Percentiles rank a stretch among this genome's conserved stretches.
Conservation (phyloP, 306 rosid genomes). For the barrel medic (Medicago truncatula) region DNA sequence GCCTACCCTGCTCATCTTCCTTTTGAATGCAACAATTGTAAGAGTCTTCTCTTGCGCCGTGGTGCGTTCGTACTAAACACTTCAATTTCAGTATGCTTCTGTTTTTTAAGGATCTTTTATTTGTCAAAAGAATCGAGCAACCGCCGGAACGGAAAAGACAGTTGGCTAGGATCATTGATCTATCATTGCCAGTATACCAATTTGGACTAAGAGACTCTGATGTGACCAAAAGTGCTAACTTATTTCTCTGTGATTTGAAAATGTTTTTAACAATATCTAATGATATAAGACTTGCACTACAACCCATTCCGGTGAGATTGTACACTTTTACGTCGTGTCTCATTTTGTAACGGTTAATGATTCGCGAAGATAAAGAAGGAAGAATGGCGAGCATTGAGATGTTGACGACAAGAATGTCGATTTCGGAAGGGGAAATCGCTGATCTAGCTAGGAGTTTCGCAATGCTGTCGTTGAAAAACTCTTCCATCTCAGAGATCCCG, state of each 20-base stretch:
- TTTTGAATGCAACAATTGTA: conserved; percentile 66
- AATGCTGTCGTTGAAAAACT: conserved; percentile 72
- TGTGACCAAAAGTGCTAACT: conserved; percentile 69
- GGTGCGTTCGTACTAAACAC: conserved; percentile 76
- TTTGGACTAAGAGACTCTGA: conserved; percentile 89
- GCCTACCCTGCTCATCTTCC: conserved; percentile 71
- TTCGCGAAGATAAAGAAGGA: conserved; percentile 72
- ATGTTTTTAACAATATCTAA: conserved; percentile 60
- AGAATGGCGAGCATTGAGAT: conserved; percentile 69
- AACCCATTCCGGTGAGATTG: conserved; percentile 92
- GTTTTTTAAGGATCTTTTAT: conserved; percentile 55
- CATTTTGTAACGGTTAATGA: conserved; percentile 71
- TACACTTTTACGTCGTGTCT: conserved; percentile 76
- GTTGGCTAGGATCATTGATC: conserved; percentile 81
- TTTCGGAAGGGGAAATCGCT: conserved; percentile 58
- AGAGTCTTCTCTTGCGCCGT: conserved; percentile 80
- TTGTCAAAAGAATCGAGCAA: conserved; percentile 65
- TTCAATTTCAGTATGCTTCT: conserved; percentile 58
- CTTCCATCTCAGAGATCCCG: conserved; percentile 69
- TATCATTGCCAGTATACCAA: conserved; percentile 82
- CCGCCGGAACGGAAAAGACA: conserved; percentile 85
- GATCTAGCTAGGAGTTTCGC: conserved; percentile 55
- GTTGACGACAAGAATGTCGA: conserved; percentile 81
- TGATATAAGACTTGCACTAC: conserved; percentile 86
- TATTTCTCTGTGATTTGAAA: conserved; percentile 57